Base-by-base conservation (phyloP, 177 flowering plant species). In the Vitis hybrid region DNA sequence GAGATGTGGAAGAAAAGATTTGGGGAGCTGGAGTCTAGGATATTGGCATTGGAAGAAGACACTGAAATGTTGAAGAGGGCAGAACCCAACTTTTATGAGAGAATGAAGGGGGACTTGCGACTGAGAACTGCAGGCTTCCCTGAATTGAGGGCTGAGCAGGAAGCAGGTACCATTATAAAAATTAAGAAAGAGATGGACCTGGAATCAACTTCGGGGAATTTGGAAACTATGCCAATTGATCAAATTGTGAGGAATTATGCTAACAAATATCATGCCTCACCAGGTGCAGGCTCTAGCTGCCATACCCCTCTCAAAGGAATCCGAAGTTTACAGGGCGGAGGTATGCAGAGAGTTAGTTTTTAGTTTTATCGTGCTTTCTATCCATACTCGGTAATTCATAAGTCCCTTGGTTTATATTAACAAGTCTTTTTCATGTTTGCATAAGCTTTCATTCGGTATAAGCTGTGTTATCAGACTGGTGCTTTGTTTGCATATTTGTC, bases 21-120 rank as follows among this genome's bases (percentile, higher is more conserved):
- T 50, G 53, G 15, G 38, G 68, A 44, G 17, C 55, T 73, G 50
- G 61, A 15, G 15, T 1, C 7, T 9, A 9, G 71, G 47, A 24
- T 73, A 44, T 61, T 24, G 56, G 15, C 20, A 2, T 44, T 73
- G 61, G 76, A 67, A 17, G 62, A 62, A 33, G 67, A 68, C 18
- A 18, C 12, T 11, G 17, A 2, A 13, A 20, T 62, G 33, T 22
- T 62, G 24, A 17, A 15, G 62, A 38, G 8, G 3, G 52, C 8
- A 0, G 15, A 24, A 5, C 17, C 19, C 2, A 1, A 15, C 13
- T 15, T 22, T 9, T 10, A 31, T 17, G 18, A 15, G n/a, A 22
- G 47, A 20, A 3, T 7, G 19, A 7, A 22, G 5, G 15, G 57
- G 49, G 60, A 49, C 2, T 47, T 19, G 1, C 22, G 20, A 22